Conservation (phyloP, 495 filamentous ascomycete species). For the Apodospora peruviana region DNA sequence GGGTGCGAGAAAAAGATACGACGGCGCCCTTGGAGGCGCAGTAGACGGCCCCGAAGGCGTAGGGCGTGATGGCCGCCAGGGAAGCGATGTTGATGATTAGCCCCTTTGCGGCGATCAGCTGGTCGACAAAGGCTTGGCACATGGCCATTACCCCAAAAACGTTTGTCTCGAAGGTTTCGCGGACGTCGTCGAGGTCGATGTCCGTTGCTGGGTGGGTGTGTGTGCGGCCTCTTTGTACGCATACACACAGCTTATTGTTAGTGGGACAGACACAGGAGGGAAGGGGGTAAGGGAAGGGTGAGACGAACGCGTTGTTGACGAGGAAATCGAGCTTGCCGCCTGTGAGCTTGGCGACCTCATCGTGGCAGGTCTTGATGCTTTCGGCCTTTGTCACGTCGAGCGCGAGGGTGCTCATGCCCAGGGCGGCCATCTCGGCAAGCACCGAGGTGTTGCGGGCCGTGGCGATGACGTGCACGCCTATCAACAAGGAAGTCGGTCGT, state of each 20-base stretch:
- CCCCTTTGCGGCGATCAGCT: slow-evolving; percentile 47
- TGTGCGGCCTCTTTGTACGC: slow-evolving; percentile 44
- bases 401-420: slow-evolving; percentile 43
- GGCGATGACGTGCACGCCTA: slow-evolving; percentile 50
- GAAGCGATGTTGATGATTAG: slow-evolving; percentile 53
- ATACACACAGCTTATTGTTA: too few species aligned
- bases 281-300: neutral
- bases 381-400: slow-evolving; percentile 46
- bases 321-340: slow-evolving; percentile 56
- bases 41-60: slow-evolving; percentile 47
- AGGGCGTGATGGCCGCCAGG: slow-evolving; percentile 39
- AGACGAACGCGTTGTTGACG: slow-evolving; percentile 59
- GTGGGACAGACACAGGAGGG: neutral
- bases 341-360: slow-evolving; percentile 43
- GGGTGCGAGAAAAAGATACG: slow-evolving; percentile 41
- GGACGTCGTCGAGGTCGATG: slow-evolving; percentile 43
- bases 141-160: slow-evolving; percentile 53
- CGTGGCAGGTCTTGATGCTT: slow-evolving; percentile 44
- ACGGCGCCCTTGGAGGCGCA: slow-evolving; percentile 50
- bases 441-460: slow-evolving; percentile 46
- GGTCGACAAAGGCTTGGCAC: slow-evolving; percentile 48
- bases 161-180: slow-evolving; percentile 56
- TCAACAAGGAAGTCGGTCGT: neutral
- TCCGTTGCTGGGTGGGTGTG: slow-evolving; percentile 51
- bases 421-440: slow-evolving; percentile 34